Conservation (phyloP, 108 stramenopile genomes). For the Chaetoceros tenuissimus region DNA sequence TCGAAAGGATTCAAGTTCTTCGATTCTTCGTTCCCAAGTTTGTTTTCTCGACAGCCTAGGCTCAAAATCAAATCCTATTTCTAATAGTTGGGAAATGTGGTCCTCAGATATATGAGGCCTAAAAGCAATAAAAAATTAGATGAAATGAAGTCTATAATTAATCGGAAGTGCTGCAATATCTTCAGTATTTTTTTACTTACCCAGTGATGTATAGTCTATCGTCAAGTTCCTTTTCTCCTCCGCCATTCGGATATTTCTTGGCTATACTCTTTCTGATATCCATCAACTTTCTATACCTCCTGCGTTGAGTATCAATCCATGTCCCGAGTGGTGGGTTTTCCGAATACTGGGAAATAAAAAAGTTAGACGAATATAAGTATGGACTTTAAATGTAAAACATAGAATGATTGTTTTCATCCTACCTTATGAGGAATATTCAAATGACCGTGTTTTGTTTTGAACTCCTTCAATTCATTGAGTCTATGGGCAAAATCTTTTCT, state of each 20-base stretch:
- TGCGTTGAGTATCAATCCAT: not conserved
- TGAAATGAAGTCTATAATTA: too few species aligned
- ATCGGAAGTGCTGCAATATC: too few species aligned
- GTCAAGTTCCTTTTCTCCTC: too few species aligned
- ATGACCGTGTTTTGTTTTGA: slow-evolving; percentile 2
- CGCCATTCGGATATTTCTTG: not conserved
- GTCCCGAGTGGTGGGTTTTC: slow-evolving; percentile 1
- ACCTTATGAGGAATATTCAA: not conserved
- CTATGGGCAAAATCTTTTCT: not conserved
- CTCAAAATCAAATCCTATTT: slow-evolving; percentile 1
- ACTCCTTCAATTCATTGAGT: not conserved
- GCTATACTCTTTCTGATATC: not conserved
- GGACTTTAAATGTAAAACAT: too few species aligned
- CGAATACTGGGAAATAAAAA: too few species aligned
- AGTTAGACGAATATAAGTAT: too few species aligned
- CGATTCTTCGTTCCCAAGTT: not conserved
- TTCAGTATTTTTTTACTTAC: not conserved
- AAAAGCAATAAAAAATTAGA: not conserved
- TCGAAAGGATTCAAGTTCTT: not conserved
- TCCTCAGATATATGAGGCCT: not conserved
- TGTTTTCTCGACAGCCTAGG: not conserved
- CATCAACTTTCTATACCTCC: not conserved
- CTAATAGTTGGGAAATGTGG: not conserved
- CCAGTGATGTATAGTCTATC: not conserved
- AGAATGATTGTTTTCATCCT: too few species aligned